Evolutionary conservation across 2,329 filamentous ascomycete species (phyloP).

Genomic region (Xylaria sp.): DNA sequence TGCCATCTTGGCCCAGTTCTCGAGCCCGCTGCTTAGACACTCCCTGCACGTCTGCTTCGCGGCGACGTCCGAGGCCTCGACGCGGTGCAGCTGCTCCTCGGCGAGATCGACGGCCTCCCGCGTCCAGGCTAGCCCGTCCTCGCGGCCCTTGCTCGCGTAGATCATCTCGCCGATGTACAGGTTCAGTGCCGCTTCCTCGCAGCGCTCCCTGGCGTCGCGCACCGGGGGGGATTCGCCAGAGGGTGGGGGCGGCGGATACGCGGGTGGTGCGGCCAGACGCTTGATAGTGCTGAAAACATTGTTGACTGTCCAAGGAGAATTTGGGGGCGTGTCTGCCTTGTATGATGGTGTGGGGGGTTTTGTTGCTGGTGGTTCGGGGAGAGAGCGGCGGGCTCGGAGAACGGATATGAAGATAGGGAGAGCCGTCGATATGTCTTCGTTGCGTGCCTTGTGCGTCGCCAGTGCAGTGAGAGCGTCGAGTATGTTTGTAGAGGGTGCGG

Average conservation of each 20-base stretch:
- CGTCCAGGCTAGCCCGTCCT: conserved; percentile 88
- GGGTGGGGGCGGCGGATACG: conserved; percentile 75
- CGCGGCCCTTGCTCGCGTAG: conserved; percentile 69
- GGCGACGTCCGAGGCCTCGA: conserved; percentile 57
- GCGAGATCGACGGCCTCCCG: conserved; percentile 85
- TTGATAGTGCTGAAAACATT: conserved; percentile 46
- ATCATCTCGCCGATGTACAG: conserved; percentile 95
- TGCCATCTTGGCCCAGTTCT: conserved; percentile 88
- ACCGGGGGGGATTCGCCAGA: conserved; percentile 75
- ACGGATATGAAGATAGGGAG: conserved; percentile 88
- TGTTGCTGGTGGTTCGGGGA: conserved; percentile 45
- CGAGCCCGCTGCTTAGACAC: conserved; percentile 79
- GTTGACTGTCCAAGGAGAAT: conserved; percentile 39
- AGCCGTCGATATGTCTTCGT: conserved; percentile 72
- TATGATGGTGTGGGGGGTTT: conserved; percentile 24
- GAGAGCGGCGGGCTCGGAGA: conserved; percentile 78
- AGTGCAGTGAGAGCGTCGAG: conserved; percentile 79
- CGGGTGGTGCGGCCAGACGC: conserved; percentile 58
- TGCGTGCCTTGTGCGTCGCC: conserved; percentile 79
- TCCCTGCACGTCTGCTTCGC: conserved; percentile 74
- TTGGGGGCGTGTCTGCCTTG: conserved; percentile 10
- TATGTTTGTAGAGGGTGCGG: conserved; percentile 75
- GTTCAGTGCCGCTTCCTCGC: conserved; percentile 87
- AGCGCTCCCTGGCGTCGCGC: conserved; percentile 73
- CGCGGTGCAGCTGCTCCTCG: conserved; percentile 70